Evolutionary conservation across 148 eudicot species (phyloP).

Genomic region (Amaranthus hypochondriacus): DNA sequence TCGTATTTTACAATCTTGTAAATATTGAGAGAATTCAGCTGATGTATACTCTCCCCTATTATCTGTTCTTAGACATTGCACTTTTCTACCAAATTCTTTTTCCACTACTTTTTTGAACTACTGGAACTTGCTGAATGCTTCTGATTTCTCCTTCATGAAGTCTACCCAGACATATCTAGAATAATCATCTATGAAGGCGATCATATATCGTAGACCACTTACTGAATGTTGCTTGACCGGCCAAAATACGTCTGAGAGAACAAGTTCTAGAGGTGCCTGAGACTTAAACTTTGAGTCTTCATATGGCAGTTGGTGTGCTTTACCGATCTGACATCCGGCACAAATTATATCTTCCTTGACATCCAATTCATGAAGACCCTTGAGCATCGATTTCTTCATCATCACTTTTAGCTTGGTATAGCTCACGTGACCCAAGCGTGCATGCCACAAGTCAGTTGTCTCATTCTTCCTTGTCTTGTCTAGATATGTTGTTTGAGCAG

Average conservation of each 20-base stretch:
- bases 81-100: too few relatives aligned
- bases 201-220: slow-evolving; percentile 5
- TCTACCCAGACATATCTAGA: slow-evolving; percentile 18
- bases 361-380: slow-evolving; percentile 2
- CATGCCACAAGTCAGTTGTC: slow-evolving; percentile 16
- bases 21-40: background rate
- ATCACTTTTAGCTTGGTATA: slow-evolving; percentile 13
- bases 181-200: slow-evolving; percentile 14
- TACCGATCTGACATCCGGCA: slow-evolving; percentile 4
- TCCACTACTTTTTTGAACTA: too few relatives aligned
- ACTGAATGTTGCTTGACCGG: slow-evolving; percentile 7
- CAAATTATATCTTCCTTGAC: slow-evolving; percentile 5
- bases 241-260: slow-evolving; percentile 15
- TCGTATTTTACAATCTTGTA: background rate
- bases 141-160: background rate
- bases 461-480: slow-evolving; percentile 20
- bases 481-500: slow-evolving; percentile 5
- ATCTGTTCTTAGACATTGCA: too few relatives aligned
- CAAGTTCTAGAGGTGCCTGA: slow-evolving; percentile 8
- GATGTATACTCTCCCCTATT: too few relatives aligned
- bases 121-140: too few relatives aligned
- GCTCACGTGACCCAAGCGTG: slow-evolving; percentile 13
- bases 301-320: slow-evolving; percentile 5
- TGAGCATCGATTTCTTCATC: slow-evolving; percentile 21
- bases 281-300: slow-evolving; percentile 13